phyloP scores from a whole-genome alignment of 352 stramenopile genomes.

The Phytophthora tentaculata region DNA sequence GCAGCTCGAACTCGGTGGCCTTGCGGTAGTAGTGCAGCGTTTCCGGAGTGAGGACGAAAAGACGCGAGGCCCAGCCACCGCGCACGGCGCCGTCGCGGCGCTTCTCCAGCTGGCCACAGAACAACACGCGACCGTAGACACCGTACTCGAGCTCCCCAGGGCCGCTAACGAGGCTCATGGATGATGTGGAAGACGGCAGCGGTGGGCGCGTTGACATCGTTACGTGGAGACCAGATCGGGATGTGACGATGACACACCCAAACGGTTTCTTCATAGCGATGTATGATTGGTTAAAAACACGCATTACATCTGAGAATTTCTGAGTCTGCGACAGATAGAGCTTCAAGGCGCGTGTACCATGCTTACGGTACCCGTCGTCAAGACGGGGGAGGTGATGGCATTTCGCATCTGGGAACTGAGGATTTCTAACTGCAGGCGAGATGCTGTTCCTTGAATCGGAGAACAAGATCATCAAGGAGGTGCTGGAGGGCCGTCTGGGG shows the following conservation, averaged over 20 bases:
- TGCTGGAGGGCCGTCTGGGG: slow-evolving; percentile 72
- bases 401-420: slow-evolving; percentile 37
- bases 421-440: slow-evolving; percentile 1
- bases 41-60: slow-evolving; percentile 83
- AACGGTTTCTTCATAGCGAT: neutral
- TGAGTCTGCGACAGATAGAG: slow-evolving; percentile 19
- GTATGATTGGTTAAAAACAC: slow-evolving; percentile 20
- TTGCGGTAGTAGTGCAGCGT: slow-evolving; percentile 86
- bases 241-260: slow-evolving; percentile 18
- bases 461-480: slow-evolving; percentile 91
- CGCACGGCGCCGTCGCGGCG: slow-evolving; percentile 76
- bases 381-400: slow-evolving; percentile 23
- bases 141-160: slow-evolving; percentile 56
- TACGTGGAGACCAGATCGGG: neutral
- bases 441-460: slow-evolving; percentile 89
- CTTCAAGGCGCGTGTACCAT: slow-evolving; percentile 15
- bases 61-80: slow-evolving; percentile 73
- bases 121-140: slow-evolving; percentile 77
- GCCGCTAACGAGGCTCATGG: slow-evolving; percentile 20
- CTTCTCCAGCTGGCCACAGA: slow-evolving; percentile 81
- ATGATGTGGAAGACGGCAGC: slow-evolving; percentile 30
- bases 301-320: slow-evolving; percentile 7
- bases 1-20: slow-evolving; percentile 68
- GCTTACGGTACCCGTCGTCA: slow-evolving; percentile 17
- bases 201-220: slow-evolving; percentile 34